Evolutionary conservation across 805 yeast genomes (phyloP), one percentile per base, ranked within the genome.

Genomic region (Candida railenensis): DNA sequence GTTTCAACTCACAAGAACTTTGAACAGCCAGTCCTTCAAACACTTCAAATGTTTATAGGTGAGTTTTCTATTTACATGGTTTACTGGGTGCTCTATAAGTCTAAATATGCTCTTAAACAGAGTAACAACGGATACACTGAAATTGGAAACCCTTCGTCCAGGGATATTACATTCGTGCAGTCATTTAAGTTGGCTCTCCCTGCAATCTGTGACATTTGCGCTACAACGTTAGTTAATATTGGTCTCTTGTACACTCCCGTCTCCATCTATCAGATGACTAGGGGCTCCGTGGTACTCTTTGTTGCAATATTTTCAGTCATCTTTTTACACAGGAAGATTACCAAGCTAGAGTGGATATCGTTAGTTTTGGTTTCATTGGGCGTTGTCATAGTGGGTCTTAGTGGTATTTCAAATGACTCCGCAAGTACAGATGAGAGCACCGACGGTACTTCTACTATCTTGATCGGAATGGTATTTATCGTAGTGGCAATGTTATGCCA

Each of bases 201-300:
- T 1, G 80, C 94, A 1, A 58, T 77, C 7, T 85, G 90, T 63
- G 95, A 87, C 61, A 71, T 87, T 42, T 55, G 76, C 33, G 92
- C 85, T 3, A 87, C 95, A 1, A 87, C 94, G 0, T 64, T 87
- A 52, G 75, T 87, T 81, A 84, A 87, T 55, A 61, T 86, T n/a
- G 94, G 94, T 0, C 70, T 87, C 49, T 61, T 85, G 20, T 82
- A 81, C 62, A 82, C 83, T 1, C 92, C 94, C 0, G 94, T 87
- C 7, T 84, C 90, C 1, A 77, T 87, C 42, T 87, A 86, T 62
- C 95, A 87, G 61, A 87, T 87, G 95, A 82, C 86, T n/a, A 71
- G 95, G 52, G 94, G 95, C 2, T 79, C 89, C 0, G 67, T 86
- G 37, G 87, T 87, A 37, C 65, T 87, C 37, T 86, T 85, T 65